phyloP scores from a whole-genome alignment of 2,329 filamentous ascomycete genomes.

The Aspergillus phoenicis region DNA sequence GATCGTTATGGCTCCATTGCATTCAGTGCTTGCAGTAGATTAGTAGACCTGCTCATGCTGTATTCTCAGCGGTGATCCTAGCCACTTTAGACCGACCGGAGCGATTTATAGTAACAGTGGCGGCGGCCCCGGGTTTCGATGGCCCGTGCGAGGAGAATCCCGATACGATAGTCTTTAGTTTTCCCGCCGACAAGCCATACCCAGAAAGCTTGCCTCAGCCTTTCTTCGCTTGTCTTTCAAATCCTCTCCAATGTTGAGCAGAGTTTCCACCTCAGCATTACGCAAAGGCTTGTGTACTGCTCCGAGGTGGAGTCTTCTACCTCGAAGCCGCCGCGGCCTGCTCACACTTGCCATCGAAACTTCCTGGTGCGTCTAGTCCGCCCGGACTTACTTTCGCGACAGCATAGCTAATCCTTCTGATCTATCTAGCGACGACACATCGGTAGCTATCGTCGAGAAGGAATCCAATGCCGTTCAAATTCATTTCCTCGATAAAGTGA shows the following conservation, averaged over 20 bases:
- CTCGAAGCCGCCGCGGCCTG: slow-evolving; percentile 31
- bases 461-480: slow-evolving; percentile 54
- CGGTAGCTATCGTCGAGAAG: slow-evolving; percentile 77
- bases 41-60: neutral
- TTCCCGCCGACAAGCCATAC: slow-evolving; percentile 1
- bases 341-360: slow-evolving; percentile 52
- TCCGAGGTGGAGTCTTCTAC: slow-evolving; percentile 8
- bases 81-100: neutral
- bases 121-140: slow-evolving; percentile 28
- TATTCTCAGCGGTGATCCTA: too few relatives aligned
- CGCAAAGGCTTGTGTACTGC: slow-evolving; percentile 22
- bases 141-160: slow-evolving; percentile 32
- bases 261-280: neutral
- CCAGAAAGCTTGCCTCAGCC: neutral
- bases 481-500: slow-evolving; percentile 79
- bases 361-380: slow-evolving; percentile 41
- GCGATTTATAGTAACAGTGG: slow-evolving; percentile 19
- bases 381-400: neutral
- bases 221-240: neutral
- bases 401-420: neutral
- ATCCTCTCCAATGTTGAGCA: slow-evolving; percentile 30
- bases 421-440: slow-evolving; percentile 76
- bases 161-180: slow-evolving; percentile 1
- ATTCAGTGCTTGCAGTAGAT: neutral
- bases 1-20: slow-evolving; percentile 15